A percentile compares a stretch with the other conserved stretches of the same genome.
Conservation (phyloP, 1,284 basidiomycete genomes). For the Cryptococcus wingfieldii region DNA sequence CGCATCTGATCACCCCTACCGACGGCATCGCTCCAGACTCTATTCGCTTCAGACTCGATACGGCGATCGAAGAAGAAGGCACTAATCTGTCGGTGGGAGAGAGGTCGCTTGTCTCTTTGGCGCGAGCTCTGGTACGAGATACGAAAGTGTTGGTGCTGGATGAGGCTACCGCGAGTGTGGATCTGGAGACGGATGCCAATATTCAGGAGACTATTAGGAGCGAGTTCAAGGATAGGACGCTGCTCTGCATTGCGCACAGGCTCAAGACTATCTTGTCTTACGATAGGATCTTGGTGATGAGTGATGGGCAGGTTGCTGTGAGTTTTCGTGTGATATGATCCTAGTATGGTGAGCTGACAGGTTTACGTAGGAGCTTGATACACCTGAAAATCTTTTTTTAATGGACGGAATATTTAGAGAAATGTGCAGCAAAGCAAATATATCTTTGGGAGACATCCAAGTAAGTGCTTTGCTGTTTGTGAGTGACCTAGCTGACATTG, state of each 20-base stretch:
- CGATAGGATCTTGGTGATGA: slow-evolving; percentile 65
- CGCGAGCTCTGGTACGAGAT: slow-evolving; percentile 61
- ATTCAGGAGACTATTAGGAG: slow-evolving; percentile 64
- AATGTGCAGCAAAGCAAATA: slow-evolving; percentile 59
- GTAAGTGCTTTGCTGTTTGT: too few species aligned
- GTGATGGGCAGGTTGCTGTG: slow-evolving; percentile 62
- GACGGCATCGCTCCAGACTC: background rate
- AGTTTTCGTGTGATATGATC: background rate
- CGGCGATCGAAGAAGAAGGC: slow-evolving; percentile 62
- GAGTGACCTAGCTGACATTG: too few species aligned
- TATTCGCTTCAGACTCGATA: slow-evolving; percentile 51
- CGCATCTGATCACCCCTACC: slow-evolving; percentile 27
- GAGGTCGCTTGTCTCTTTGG: slow-evolving; percentile 62
- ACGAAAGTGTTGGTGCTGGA: slow-evolving; percentile 22
- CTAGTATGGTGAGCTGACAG: background rate
- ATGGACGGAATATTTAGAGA: slow-evolving; percentile 59
- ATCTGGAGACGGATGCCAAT: slow-evolving; percentile 63
- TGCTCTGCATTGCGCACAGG: slow-evolving; percentile 58
- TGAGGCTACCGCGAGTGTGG: slow-evolving; percentile 38
- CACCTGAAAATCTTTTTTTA: slow-evolving; percentile 60
- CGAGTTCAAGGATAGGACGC: slow-evolving; percentile 59
- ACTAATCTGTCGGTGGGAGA: slow-evolving; percentile 61
- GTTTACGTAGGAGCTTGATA: slow-evolving; percentile 60
- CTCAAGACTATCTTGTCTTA: slow-evolving; percentile 72
- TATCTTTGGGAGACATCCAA: slow-evolving; percentile 45